Evolutionary conservation across 2,329 filamentous ascomycete genomes (phyloP), one percentile per base, ranked within the genome.

Genomic region (Diaporthe australafricana): DNA sequence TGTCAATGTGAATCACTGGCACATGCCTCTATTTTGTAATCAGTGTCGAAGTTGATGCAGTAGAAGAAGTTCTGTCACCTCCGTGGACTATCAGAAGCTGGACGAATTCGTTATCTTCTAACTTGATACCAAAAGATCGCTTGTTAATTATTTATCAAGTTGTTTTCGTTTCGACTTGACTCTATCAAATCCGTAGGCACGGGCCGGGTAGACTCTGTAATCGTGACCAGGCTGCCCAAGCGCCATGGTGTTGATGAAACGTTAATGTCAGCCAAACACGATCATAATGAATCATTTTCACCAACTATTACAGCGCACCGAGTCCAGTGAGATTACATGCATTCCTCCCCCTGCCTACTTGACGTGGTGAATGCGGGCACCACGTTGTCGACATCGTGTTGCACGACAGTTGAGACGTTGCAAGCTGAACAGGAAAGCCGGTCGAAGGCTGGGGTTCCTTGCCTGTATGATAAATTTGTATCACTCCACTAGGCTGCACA

Each of bases 391-490:
- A 56, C 6, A 5, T 30, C 27, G 45, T 47, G 65, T 47, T 20
- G 38, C 32, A 52, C 50, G 25, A 56, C 38, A 32, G 12, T 22
- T 17, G 32, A 3, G 17, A 56, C 20, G 65, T 56, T 35, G n/a
- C 50, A 35, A 68, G 65, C 52, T 68, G 65, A 68, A 45, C 27
- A 42, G 38, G 7, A 25, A 56, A 52, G 35, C 32, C 50, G 2
- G 22, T 22, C 9, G 3, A 7, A 22, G 17, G n/a, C 22, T 47
- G 38, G 2, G 17, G 9, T 47, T 47, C 3, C 38, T 47, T 7
- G 7, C 25, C 32, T 11, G 17, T 25, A 20, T 45, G 2, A 68
- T 32, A 9, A 9, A 17, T 30, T 32, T 47, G 48, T 35, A 22
- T 25, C 48, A 55, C 65, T 3, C 14, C 38, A 47, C 20, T 25